Base-by-base conservation (phyloP, 495 filamentous ascomycete genomes). In the Hypoxylon rickii region DNA sequence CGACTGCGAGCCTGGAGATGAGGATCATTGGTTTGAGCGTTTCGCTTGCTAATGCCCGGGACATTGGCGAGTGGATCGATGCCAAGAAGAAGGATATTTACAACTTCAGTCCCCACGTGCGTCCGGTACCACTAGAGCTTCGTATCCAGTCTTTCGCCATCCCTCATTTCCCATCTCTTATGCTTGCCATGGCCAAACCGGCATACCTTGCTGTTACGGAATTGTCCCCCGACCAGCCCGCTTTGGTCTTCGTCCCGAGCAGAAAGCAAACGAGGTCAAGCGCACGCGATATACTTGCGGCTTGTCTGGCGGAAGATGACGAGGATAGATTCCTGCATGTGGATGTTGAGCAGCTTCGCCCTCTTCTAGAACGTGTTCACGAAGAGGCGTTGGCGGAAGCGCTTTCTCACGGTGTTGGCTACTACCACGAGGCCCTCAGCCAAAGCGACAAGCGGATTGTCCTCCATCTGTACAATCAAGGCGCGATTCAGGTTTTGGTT, bases 11-110 rank as follows among this genome's bases (percentile, higher is more conserved):
- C 67, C 86, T 86, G 29, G 78, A 87, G 18, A 83, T 97, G 81
- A 87, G 94, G 21, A 90, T 97, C 31, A 76, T 97, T 49, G 94
- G 92, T 6, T 75, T 99, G 47, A 95, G 90, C 70, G 95, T 96
- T 34, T 92, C 93, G 13, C 80, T 99, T 19, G 87, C 94, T 10
- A 97, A 96, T 70, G 86, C 94, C 32, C 85, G 92, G 34, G 94
- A 97, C 67, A 83, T 97, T 53, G 92, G 95, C 37, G 95, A 97
- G 72, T 99, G 94, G 94, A 96, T 97, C 61, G 95, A 95, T 51
- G 95, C 94, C n/a, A 93, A 85, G 53, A 97, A 96, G 76, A 95
- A 99, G 67, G 96, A 90, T 26, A 95, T 96, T 51, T 97, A 89
- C 79, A 99, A 97, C 73, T 99, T 99, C 79, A 96, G 90, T 64